Conservation (phyloP, 2,329 filamentous ascomycete genomes). For the Lecanosticta acicola region DNA sequence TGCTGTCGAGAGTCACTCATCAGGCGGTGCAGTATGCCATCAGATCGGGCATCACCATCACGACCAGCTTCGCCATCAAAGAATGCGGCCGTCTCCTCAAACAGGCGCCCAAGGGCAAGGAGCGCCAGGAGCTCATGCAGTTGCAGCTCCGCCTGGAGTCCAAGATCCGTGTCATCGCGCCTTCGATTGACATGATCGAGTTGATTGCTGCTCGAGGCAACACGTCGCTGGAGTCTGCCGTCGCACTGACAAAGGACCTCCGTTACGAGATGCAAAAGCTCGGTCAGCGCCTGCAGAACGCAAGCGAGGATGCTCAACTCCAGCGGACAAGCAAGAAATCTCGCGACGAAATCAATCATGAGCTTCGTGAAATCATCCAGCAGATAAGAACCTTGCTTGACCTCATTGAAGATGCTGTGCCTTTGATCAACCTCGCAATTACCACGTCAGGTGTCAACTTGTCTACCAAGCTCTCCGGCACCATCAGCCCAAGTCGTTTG, state of each 20-base stretch:
- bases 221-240: slow-evolving; percentile 75
- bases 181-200: slow-evolving; percentile 87
- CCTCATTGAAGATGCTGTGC: slow-evolving; percentile 85
- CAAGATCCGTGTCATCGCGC: slow-evolving; percentile 90
- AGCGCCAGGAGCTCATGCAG: slow-evolving; percentile 63
- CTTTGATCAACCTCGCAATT: slow-evolving; percentile 86
- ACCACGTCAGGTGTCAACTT: slow-evolving; percentile 87
- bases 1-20: slow-evolving; percentile 60
- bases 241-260: slow-evolving; percentile 74
- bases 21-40: slow-evolving; percentile 93
- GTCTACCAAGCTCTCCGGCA: slow-evolving; percentile 69
- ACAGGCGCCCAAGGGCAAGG: slow-evolving; percentile 62
- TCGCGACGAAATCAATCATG: slow-evolving; percentile 53
- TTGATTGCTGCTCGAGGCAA: slow-evolving; percentile 75
- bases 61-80: slow-evolving; percentile 75
- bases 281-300: slow-evolving; percentile 66
- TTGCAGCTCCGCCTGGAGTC: slow-evolving; percentile 71
- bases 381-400: slow-evolving; percentile 70
- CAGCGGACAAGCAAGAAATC: slow-evolving; percentile 44
- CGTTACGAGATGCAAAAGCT: slow-evolving; percentile 77
- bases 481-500: slow-evolving; percentile 83
- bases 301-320: slow-evolving; percentile 59
- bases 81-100: slow-evolving; percentile 75
- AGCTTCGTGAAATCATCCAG: slow-evolving; percentile 63
- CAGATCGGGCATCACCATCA: slow-evolving; percentile 76